A percentile compares a stretch with the other conserved stretches of the same genome.
Evolutionary conservation across 768 basidiomycete species (phyloP).

Genomic region (Rhodosporidiobolus sp.): DNA sequence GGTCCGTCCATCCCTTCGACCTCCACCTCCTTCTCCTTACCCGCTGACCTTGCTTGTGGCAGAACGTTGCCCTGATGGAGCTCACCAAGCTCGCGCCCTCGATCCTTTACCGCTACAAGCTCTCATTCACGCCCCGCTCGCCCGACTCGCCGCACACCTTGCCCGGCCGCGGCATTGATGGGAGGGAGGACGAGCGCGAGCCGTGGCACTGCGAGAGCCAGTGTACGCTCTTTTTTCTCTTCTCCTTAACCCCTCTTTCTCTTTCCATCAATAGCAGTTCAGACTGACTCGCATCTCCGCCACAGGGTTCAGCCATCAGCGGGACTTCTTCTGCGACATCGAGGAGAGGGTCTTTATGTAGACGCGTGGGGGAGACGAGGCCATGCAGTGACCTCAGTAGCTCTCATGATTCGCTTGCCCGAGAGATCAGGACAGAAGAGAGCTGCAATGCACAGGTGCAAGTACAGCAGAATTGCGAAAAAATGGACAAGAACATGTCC

Average conservation of each 20-base stretch:
- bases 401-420: neutral
- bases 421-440: no score
- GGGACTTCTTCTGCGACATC: conserved; percentile 2
- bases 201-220: conserved; percentile 3
- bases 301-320: conserved; percentile 2
- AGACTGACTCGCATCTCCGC: neutral
- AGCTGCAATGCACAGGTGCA: no score
- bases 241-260: neutral
- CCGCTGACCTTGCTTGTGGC: neutral
- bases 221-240: neutral
- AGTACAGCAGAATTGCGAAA: no score
- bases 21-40: neutral
- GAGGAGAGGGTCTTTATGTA: neutral
- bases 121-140: conserved; percentile 18
- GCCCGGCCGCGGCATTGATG: conserved; percentile 10
- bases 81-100: conserved; percentile 22
- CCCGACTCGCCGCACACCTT: neutral
- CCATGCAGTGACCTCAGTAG: neutral
- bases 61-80: conserved; percentile 39
- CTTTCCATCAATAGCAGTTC: no score
- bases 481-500: no score
- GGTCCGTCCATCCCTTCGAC: neutral
- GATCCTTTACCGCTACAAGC: conserved; percentile 8
- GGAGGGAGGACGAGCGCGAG: conserved; percentile 6
- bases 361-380: neutral